A percentile compares a stretch with the other conserved stretches of the same genome.
phyloP scores from a whole-genome alignment of 2,329 filamentous ascomycete genomes.

The Allantophomopsis cytisporea region DNA sequence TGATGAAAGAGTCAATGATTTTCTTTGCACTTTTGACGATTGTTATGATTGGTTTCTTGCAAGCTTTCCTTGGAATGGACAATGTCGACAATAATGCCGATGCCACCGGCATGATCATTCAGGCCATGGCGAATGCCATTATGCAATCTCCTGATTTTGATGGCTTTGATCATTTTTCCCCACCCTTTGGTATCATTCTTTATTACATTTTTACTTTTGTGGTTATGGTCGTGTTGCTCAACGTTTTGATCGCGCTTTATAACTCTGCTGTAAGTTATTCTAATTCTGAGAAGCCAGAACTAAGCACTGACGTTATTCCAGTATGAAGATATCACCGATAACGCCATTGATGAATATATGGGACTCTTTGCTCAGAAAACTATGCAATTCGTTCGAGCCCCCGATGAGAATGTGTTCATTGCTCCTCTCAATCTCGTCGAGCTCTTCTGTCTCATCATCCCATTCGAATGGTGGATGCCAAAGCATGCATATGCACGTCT shows the following conservation, averaged over 20 bases:
- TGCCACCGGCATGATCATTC: constrained; percentile 61
- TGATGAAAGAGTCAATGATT: constrained; percentile 89
- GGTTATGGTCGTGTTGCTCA: constrained; percentile 87
- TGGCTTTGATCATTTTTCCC: constrained; percentile 81
- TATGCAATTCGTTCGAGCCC: constrained; percentile 90
- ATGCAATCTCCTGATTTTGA: constrained; percentile 86
- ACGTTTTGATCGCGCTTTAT: constrained; percentile 93
- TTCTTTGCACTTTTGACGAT: constrained; percentile 88
- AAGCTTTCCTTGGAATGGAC: constrained; percentile 88
- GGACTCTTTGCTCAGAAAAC: constrained; percentile 89
- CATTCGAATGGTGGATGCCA: constrained; percentile 94
- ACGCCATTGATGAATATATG: constrained; percentile 91
- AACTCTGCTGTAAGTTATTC: constrained; percentile 52
- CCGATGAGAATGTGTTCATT: constrained; percentile 97
- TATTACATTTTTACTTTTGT: constrained; percentile 98
- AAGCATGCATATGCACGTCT: constrained; percentile 59
- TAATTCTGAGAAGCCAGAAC: constrained; percentile 41
- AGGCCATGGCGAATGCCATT: constrained; percentile 77
- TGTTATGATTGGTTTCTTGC: constrained; percentile 76
- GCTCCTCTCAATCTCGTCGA: constrained; percentile 91
- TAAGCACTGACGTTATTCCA: constrained; percentile 52
- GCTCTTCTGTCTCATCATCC: constrained; percentile 62
- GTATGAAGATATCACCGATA: constrained; percentile 60
- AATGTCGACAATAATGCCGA: constrained; percentile 58
- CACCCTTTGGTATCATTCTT: constrained; percentile 84